Evolutionary conservation across 805 yeast species (phyloP).

Genomic region (Ogataea pini): DNA sequence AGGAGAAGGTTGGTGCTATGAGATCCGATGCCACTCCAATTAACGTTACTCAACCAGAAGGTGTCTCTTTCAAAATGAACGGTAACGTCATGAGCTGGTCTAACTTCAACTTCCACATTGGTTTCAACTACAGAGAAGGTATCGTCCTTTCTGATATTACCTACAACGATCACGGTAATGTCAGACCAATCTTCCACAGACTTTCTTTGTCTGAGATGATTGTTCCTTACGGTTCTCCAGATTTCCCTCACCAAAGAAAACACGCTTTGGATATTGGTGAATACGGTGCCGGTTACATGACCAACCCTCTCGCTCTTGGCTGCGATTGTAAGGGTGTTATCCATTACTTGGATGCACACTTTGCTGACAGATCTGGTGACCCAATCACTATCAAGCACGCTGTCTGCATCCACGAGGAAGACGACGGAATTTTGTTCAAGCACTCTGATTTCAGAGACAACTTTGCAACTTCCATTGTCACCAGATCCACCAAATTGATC

Average conservation of each 20-base stretch:
- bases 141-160: slow-evolving; percentile 72
- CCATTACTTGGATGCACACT: slow-evolving; percentile 80
- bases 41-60: slow-evolving; percentile 76
- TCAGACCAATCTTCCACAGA: slow-evolving; percentile 75
- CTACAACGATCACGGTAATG: slow-evolving; percentile 75
- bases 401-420: slow-evolving; percentile 84
- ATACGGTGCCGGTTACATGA: slow-evolving; percentile 85
- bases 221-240: slow-evolving; percentile 82
- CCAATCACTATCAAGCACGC: slow-evolving; percentile 75
- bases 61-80: slow-evolving; percentile 72
- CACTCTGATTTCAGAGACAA: slow-evolving; percentile 84
- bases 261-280: slow-evolving; percentile 88
- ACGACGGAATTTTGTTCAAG: slow-evolving; percentile 75
- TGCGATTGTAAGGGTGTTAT: slow-evolving; percentile 88
- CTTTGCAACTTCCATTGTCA: slow-evolving; percentile 70
- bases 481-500: slow-evolving; percentile 73
- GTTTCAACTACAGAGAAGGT: slow-evolving; percentile 86
- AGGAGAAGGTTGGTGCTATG: slow-evolving; percentile 61
- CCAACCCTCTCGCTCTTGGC: slow-evolving; percentile 75
- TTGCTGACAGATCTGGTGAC: slow-evolving; percentile 65
- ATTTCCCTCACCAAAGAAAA: slow-evolving; percentile 79
- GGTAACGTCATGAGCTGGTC: slow-evolving; percentile 76
- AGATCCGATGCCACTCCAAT: slow-evolving; percentile 67
- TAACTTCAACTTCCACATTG: slow-evolving; percentile 75
- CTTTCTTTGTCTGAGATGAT: slow-evolving; percentile 79